Conservation (phyloP, 352 stramenopile genomes). For the Phytophthora constricta region DNA sequence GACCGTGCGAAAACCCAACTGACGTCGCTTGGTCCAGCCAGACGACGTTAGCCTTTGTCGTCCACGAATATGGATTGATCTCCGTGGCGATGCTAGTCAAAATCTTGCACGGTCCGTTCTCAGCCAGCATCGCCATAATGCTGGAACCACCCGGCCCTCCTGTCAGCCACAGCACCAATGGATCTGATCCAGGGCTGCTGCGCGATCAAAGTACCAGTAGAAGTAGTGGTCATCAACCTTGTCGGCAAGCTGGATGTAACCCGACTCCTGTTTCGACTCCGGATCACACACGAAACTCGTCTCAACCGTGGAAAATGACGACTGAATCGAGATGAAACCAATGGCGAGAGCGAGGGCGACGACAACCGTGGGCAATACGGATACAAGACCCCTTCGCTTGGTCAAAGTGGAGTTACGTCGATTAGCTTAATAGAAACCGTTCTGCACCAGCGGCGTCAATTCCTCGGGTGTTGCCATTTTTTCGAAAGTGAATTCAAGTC, state of each 20-base stretch:
- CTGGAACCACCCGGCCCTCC: slow-evolving; percentile 50
- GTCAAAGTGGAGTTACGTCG: background rate
- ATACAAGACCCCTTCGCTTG: background rate
- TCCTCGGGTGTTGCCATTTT: background rate
- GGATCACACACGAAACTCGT: background rate
- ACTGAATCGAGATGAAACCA: background rate
- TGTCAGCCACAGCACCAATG: slow-evolving; percentile 72
- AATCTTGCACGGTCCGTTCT: slow-evolving; percentile 56
- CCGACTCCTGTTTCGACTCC: slow-evolving; percentile 39
- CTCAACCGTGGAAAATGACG: background rate
- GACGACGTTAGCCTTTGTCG: slow-evolving; percentile 53
- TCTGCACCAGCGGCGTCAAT: background rate
- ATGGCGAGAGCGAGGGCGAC: background rate
- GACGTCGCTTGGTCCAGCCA: slow-evolving; percentile 60
- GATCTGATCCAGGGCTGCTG: slow-evolving; percentile 44
- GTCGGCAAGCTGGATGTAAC: slow-evolving; percentile 44
- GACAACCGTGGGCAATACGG: background rate
- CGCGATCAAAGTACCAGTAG: slow-evolving; percentile 67
- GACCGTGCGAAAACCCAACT: slow-evolving; percentile 50
- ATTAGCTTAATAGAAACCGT: background rate
- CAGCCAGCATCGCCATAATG: slow-evolving; percentile 42
- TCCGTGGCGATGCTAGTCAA: slow-evolving; percentile 36
- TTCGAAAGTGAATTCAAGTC: background rate
- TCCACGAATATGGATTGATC: slow-evolving; percentile 62
- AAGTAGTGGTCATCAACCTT: slow-evolving; percentile 53